phyloP scores from a whole-genome alignment of 1,284 basidiomycete genomes.

The Pterulicium gracile region DNA sequence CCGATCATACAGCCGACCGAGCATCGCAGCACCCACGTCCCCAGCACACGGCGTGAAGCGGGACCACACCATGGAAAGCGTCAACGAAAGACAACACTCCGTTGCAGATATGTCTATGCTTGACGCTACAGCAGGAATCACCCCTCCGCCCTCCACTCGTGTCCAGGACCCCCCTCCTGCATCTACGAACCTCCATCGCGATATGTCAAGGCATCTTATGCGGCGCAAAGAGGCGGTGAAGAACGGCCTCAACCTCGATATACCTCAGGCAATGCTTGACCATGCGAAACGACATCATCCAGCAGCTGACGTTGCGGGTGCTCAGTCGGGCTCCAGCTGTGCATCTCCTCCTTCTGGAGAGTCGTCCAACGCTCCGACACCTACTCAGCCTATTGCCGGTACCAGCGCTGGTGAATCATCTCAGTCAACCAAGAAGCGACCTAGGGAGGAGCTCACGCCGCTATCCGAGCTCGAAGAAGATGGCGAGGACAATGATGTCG shows the following conservation, averaged over 20 bases:
- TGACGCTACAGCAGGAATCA: not conserved
- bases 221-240: not conserved
- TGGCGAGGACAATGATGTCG: not conserved
- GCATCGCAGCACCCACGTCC: slow-evolving; percentile 15
- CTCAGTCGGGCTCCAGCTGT: not conserved
- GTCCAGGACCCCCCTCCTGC: not conserved
- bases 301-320: not conserved
- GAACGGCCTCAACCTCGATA: not conserved
- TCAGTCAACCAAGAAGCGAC: not conserved
- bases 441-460: slow-evolving; percentile 1
- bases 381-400: no score
- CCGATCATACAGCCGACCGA: slow-evolving; percentile 15
- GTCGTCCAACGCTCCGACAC: not conserved
- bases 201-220: not conserved
- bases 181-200: not conserved
- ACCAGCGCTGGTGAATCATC: not conserved
- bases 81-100: not conserved
- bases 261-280: not conserved
- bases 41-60: slow-evolving; percentile 8
- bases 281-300: not conserved
- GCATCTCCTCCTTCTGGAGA: not conserved
- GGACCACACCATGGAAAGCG: slow-evolving; percentile 12
- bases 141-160: not conserved
- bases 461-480: slow-evolving; percentile 1
- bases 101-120: not conserved